phyloP scores from a whole-genome alignment of 192 early-diverging fungal genomes.

The Podila clonocystis region DNA sequence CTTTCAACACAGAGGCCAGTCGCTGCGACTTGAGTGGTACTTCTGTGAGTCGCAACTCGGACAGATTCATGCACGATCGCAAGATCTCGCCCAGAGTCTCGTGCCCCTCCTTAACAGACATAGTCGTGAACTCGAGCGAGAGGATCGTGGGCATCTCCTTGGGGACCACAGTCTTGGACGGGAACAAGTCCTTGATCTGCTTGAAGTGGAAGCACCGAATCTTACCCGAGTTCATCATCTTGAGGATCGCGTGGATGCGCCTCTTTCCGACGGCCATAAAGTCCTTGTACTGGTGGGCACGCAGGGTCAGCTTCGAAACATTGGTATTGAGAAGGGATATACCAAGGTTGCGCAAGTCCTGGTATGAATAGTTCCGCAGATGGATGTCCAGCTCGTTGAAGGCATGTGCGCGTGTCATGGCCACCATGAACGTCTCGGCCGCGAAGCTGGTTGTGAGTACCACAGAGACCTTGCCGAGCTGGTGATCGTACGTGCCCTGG shows the following conservation, averaged over 20 bases:
- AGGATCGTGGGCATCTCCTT: constrained; percentile 20
- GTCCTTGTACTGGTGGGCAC: constrained; percentile 25
- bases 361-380: constrained; percentile 27
- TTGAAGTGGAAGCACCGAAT: constrained; percentile 33
- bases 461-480: constrained; percentile 28
- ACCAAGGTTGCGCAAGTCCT: constrained; percentile 19
- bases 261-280: constrained; percentile 20
- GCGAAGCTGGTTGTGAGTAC: constrained; percentile 19
- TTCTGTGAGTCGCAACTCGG: constrained; percentile 18
- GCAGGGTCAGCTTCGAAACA: constrained; percentile 37
- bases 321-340: constrained; percentile 29
- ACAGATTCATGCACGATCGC: constrained; percentile 15
- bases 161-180: constrained; percentile 17
- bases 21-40: constrained; percentile 8
- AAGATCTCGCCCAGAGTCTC: constrained; percentile 17
- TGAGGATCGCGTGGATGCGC: constrained; percentile 23
- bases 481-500: constrained; percentile 31
- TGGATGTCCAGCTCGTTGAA: constrained; percentile 39
- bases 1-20: constrained; percentile 13
- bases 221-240: constrained; percentile 37
- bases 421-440: constrained; percentile 18
- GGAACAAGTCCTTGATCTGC: constrained; percentile 41
- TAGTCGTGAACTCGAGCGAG: constrained; percentile 28
- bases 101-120: constrained; percentile 35
- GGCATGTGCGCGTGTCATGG: constrained; percentile 29